Percentiles rank a stretch among this genome's conserved stretches.
Conservation (phyloP, 495 filamentous ascomycete genomes). For the Aspergillus bertholletiae region DNA sequence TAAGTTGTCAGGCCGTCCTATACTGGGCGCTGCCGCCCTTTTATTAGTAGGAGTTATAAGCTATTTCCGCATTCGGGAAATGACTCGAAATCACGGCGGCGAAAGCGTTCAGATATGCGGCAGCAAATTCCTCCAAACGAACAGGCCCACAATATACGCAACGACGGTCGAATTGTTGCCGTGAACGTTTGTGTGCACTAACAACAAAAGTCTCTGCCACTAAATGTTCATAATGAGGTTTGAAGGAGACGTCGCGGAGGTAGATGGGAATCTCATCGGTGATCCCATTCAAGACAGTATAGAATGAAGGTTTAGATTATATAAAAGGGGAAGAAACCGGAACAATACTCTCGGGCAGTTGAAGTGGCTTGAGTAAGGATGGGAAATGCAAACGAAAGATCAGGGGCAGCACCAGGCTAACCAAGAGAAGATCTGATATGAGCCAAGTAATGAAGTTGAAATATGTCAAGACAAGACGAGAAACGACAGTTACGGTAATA, state of each 20-base stretch:
- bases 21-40: not conserved
- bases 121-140: not conserved
- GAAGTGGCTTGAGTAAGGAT: not conserved
- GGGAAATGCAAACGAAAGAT: slow-evolving; percentile 4
- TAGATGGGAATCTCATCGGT: slow-evolving; percentile 3
- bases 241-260: not conserved
- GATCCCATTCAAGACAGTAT: not conserved
- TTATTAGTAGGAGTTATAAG: slow-evolving; percentile 2
- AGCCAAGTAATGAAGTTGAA: not conserved
- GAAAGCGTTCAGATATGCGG: not conserved
- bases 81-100: slow-evolving; percentile 1
- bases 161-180: not conserved
- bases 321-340: not conserved
- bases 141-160: not conserved
- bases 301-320: not conserved
- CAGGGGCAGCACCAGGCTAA: slow-evolving; percentile 4
- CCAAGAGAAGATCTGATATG: not conserved
- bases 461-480: too few relatives aligned
- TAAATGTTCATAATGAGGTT: slow-evolving; percentile 8
- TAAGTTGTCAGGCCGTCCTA: not conserved
- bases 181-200: not conserved
- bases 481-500: too few relatives aligned
- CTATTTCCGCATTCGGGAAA: slow-evolving; percentile 14
- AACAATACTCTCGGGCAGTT: not conserved
- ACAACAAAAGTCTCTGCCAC: not conserved